These are phyloP conservation scores for Polymyxa betae DNA, from an alignment of 208 protist genomes.

Conservation along the genomic window DNA sequence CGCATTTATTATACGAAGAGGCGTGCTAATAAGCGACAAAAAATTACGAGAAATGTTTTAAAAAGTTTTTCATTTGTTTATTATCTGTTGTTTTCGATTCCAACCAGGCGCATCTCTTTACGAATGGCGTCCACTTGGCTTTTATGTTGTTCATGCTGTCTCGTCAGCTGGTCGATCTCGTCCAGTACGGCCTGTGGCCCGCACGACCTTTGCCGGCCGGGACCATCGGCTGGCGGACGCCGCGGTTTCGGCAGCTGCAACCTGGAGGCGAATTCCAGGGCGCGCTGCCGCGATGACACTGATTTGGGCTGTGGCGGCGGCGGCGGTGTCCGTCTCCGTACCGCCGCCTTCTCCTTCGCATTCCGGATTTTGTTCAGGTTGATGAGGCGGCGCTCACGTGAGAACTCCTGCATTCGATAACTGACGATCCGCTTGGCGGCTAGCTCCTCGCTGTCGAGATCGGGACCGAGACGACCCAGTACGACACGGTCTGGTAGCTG, in stretches of 20 bases:
- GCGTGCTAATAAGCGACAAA: not conserved
- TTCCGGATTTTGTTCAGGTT: conserved; percentile 4
- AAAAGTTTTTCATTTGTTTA: not conserved
- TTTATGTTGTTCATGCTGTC: not conserved
- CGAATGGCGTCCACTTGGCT: conserved; percentile 1
- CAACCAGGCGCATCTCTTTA: not conserved
- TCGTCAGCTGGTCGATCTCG: conserved; percentile 6
- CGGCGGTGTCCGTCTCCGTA: not conserved
- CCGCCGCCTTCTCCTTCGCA: not conserved
- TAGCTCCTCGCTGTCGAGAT: conserved; percentile 39
- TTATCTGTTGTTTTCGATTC: not conserved
- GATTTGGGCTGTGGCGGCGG: not conserved
- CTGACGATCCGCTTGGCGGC: not conserved
- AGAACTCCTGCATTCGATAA: not conserved
- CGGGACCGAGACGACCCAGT: not conserved
- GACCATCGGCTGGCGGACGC: not conserved
- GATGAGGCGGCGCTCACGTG: not conserved
- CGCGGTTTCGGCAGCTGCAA: not conserved
- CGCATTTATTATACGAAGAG: not conserved
- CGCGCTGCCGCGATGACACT: not conserved
- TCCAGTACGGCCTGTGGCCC: not conserved
- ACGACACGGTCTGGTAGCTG: conserved; percentile 7
- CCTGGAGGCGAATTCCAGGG: conserved; percentile 19
- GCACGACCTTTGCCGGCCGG: not conserved
- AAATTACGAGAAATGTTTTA: not conserved